Conservation (phyloP, 1,284 basidiomycete genomes). For the Ustilago cynodontis region DNA sequence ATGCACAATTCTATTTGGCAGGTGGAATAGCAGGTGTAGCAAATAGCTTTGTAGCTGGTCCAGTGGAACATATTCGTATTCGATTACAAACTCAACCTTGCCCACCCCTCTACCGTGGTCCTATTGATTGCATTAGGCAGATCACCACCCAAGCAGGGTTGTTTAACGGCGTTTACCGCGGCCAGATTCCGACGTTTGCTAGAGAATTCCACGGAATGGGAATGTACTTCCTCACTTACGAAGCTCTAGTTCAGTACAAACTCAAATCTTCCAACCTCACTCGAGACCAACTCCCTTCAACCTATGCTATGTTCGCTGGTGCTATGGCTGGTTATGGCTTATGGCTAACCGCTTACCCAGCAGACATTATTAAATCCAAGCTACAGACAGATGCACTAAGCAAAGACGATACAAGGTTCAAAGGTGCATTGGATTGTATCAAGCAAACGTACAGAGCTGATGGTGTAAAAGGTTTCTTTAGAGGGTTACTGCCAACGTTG, state of each 20-base stretch:
- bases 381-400: conserved; percentile 87
- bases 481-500: conserved; percentile 89
- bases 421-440: conserved; percentile 83
- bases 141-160: conserved; percentile 13
- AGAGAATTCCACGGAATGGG: conserved; percentile 77
- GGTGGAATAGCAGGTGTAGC: conserved; percentile 88
- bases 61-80: conserved; percentile 97
- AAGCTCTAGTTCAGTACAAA: conserved; percentile 88
- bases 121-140: conserved; percentile 50
- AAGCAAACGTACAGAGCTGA: conserved; percentile 83
- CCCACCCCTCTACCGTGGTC: conserved; percentile 70
- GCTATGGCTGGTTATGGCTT: conserved; percentile 56
- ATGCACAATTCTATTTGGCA: conserved; percentile 79
- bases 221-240: conserved; percentile 84
- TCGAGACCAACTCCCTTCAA: conserved; percentile 52
- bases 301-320: conserved; percentile 64
- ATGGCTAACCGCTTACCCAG: conserved; percentile 80
- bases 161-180: conserved; percentile 83
- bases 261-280: conserved; percentile 70
- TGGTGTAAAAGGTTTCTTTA: conserved; percentile 86
- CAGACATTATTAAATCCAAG: conserved; percentile 94
- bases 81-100: conserved; percentile 73
- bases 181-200: conserved; percentile 87
- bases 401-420: conserved; percentile 76
- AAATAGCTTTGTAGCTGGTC: conserved; percentile 91